Conservation (phyloP, 1,284 basidiomycete genomes). For the Apiotrichum veenhuisii region DNA sequence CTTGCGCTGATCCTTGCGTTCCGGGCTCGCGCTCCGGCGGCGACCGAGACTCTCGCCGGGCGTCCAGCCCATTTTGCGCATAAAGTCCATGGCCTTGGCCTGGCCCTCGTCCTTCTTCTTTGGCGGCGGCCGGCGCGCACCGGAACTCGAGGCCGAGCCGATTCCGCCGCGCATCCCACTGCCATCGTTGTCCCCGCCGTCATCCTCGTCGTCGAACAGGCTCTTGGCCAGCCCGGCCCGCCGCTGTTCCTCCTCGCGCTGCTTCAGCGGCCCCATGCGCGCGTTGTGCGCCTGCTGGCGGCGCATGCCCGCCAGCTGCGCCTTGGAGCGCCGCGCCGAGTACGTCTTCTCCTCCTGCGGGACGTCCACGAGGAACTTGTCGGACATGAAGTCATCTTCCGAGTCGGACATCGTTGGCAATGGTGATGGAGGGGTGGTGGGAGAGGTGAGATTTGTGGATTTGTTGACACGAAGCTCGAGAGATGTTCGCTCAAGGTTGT, state of each 20-base stretch:
- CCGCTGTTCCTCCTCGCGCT: constrained; percentile 36
- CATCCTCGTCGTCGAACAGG: constrained; percentile 29
- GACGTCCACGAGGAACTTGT: constrained; percentile 46
- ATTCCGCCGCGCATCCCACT: neutral
- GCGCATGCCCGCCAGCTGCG: constrained; percentile 26
- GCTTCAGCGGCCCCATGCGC: constrained; percentile 4
- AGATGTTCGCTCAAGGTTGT: too few species aligned
- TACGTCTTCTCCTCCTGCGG: constrained; percentile 28
- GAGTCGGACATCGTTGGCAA: constrained; percentile 42
- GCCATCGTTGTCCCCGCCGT: neutral
- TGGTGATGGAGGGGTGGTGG: neutral
- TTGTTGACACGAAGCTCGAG: neutral
- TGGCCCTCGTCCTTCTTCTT: constrained; percentile 16
- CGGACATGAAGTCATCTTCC: constrained; percentile 51
- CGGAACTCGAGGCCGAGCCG: neutral
- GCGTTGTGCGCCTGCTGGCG: constrained; percentile 34
- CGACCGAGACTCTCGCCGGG: constrained; percentile 45
- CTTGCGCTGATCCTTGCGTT: constrained; percentile 18
- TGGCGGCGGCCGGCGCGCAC: neutral
- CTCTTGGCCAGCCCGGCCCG: constrained; percentile 37
- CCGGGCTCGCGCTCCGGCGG: constrained; percentile 19
- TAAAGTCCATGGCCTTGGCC: constrained; percentile 44
- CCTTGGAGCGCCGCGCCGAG: constrained; percentile 25
- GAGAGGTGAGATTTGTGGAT: neutral
- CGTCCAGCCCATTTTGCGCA: constrained; percentile 52